A percentile compares a stretch with the other conserved stretches of the same genome.
Evolutionary conservation across 306 rosid species (phyloP).

Genomic region (Gastrolobium bilobum): DNA sequence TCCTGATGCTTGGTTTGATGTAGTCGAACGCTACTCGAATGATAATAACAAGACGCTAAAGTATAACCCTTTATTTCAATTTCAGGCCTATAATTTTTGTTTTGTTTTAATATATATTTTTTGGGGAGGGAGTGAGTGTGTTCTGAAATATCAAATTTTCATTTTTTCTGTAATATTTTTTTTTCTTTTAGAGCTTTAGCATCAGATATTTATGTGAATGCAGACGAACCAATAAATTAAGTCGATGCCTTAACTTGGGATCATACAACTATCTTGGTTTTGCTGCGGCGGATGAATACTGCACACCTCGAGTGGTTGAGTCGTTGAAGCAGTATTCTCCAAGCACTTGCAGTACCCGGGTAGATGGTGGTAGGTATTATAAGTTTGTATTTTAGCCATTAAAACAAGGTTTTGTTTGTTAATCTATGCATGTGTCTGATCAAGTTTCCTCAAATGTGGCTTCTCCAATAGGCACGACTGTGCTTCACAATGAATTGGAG

Average conservation of each 20-base stretch:
- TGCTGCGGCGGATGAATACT: constrained; percentile 92
- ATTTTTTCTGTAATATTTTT: neutral
- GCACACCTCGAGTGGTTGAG: constrained; percentile 87
- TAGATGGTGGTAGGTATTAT: constrained; percentile 74
- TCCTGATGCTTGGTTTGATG: constrained; percentile 98
- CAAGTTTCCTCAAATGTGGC: constrained; percentile 16
- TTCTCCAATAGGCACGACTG: constrained; percentile 69
- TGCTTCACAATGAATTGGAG: constrained; percentile 77
- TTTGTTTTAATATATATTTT: neutral
- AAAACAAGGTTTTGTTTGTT: constrained; percentile 3
- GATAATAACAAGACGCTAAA: constrained; percentile 90
- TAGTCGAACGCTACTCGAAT: constrained; percentile 91
- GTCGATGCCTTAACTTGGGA: constrained; percentile 91
- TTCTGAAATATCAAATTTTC: neutral
- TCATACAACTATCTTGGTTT: constrained; percentile 95
- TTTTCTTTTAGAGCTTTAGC: constrained; percentile 5
- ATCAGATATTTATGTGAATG: constrained; percentile 15
- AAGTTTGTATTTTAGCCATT: constrained; percentile 25
- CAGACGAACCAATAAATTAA: constrained; percentile 72
- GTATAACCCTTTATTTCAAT: constrained; percentile 43
- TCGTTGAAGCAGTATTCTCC: constrained; percentile 78
- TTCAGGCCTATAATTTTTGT: neutral
- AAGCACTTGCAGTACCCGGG: constrained; percentile 90
- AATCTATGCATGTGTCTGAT: constrained; percentile 22
- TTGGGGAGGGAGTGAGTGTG: neutral